These are phyloP conservation scores for Wakefieldia striispora DNA, from an alignment of 768 basidiomycete genomes.

Conservation along the genomic window DNA sequence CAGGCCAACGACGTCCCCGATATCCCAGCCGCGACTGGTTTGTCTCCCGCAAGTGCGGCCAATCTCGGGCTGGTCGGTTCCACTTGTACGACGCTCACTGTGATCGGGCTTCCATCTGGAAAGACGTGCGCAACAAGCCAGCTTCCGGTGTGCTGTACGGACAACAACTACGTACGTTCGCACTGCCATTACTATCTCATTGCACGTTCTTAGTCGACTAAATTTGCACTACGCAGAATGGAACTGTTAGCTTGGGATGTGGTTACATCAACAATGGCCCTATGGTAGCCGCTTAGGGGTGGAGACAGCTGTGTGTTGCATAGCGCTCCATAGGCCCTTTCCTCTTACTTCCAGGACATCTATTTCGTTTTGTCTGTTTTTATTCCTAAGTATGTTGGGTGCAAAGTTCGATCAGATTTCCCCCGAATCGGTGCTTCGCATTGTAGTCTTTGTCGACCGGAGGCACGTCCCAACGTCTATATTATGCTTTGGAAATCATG, in stretches of 20 bases:
- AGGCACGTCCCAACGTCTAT: too few relatives aligned
- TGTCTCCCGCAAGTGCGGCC: slow-evolving; percentile 8
- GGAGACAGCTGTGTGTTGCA: neutral
- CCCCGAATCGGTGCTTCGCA: too few relatives aligned
- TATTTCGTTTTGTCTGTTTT: neutral
- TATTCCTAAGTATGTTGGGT: neutral
- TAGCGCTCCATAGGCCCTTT: neutral
- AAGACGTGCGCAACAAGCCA: slow-evolving; percentile 10
- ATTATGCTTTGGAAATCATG: too few relatives aligned
- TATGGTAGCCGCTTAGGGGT: neutral
- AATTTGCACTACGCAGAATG: slow-evolving; percentile 1
- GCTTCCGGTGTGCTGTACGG: slow-evolving; percentile 11
- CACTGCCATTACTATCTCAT: neutral
- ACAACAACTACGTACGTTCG: slow-evolving; percentile 12
- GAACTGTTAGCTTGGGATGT: slow-evolving; percentile 13
- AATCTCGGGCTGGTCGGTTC: slow-evolving; percentile 13
- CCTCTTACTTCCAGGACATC: neutral
- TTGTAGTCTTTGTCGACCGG: too few relatives aligned
- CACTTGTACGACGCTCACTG: slow-evolving; percentile 7
- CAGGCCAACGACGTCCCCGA: slow-evolving; percentile 7
- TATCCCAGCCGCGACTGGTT: slow-evolving; percentile 5
- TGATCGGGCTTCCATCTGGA: slow-evolving; percentile 8
- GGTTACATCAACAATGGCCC: slow-evolving; percentile 1
- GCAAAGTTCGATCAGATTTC: neutral
- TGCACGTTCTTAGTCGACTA: neutral